phyloP scores from a whole-genome alignment of 768 basidiomycete genomes.

The Hemileccinum impolitum region DNA sequence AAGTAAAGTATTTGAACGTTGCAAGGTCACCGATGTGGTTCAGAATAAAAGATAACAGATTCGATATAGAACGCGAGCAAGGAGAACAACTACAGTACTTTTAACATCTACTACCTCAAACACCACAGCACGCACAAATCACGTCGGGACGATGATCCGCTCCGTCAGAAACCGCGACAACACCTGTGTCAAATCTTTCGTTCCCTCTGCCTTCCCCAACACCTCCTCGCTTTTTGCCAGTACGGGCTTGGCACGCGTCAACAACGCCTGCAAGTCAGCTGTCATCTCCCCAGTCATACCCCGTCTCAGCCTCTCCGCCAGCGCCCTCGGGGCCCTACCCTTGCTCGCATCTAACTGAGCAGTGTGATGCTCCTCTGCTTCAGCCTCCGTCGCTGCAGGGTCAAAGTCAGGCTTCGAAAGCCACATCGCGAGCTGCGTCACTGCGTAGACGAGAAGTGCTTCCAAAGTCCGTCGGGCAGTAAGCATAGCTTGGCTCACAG shows the following conservation, averaged over 20 bases:
- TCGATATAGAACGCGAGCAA: background rate
- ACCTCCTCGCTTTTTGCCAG: slow-evolving; percentile 56
- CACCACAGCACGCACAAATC: slow-evolving; percentile 5
- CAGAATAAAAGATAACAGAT: background rate
- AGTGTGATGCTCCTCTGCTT: slow-evolving; percentile 40
- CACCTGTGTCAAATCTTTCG: slow-evolving; percentile 58
- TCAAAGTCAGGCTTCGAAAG: slow-evolving; percentile 71
- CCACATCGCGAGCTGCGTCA: slow-evolving; percentile 79
- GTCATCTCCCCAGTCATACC: slow-evolving; percentile 83
- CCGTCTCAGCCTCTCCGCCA: slow-evolving; percentile 65
- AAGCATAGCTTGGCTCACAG: slow-evolving; percentile 54
- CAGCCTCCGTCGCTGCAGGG: slow-evolving; percentile 36
- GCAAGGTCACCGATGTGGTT: no score
- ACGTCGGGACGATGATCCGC: slow-evolving; percentile 45
- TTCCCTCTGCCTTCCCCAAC: slow-evolving; percentile 36
- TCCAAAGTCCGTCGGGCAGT: slow-evolving; percentile 65
- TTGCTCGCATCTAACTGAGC: slow-evolving; percentile 27
- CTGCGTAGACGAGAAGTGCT: slow-evolving; percentile 62
- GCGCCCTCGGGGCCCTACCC: slow-evolving; percentile 42
- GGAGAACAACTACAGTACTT: slow-evolving; percentile 16
- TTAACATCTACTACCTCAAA: background rate
- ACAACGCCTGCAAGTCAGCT: slow-evolving; percentile 60
- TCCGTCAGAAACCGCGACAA: slow-evolving; percentile 64
- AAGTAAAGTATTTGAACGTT: no score
- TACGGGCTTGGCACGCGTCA: slow-evolving; percentile 63